Base-by-base conservation (phyloP, 192 early-diverging fungal genomes). In the Jimgerdemannia lactiflua region DNA sequence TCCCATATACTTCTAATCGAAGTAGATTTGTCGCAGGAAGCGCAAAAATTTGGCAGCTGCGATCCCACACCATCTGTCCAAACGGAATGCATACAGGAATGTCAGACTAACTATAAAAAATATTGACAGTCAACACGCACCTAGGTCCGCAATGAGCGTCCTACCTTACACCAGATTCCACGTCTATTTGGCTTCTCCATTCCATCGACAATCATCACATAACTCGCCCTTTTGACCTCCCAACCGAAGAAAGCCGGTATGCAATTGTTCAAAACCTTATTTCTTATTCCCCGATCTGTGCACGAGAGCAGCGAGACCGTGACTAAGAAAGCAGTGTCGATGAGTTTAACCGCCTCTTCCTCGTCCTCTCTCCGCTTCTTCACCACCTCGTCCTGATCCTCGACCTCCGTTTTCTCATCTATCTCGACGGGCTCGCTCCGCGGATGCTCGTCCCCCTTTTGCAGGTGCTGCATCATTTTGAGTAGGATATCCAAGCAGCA, bases 1-100 rank as follows among this genome's bases (percentile, higher is more conserved):
- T 40, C 0, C 81, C 77, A 73, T 78, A 82, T 4, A 71, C 76
- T 17, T 82, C 77, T 29, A 67, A 42, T 20, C 81, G 74, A 64
- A 82, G 42, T 3, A 82, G 66, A 65, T 82, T 82, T 11, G 81
- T 82, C 4, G 81, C 77, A 19, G 81, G 81, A 9, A 82, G 65
- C 19, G 49, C 72, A 71, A 70, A 82, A 11, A 82, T 77, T 65
- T 72, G 74, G 2, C 73, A 42, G 0, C 67, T 78, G 4, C 81
- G 77, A n/a, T 82, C 71, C 81, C 81, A 82, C 9, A 82, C 42
- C 71, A 82, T 29, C 29, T 29, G 29, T 29, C 29, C 29, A 1
- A 29, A 29, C 29, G 29, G 29, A 29, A 29, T 29, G 29, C 29
- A 29, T 1, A 29, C 29, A 29, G 29, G 29, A 29, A 29, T 29